These are phyloP conservation scores for Nannochloropsis granulata DNA, from an alignment of 108 stramenopile genomes.

Conservation along the genomic window DNA sequence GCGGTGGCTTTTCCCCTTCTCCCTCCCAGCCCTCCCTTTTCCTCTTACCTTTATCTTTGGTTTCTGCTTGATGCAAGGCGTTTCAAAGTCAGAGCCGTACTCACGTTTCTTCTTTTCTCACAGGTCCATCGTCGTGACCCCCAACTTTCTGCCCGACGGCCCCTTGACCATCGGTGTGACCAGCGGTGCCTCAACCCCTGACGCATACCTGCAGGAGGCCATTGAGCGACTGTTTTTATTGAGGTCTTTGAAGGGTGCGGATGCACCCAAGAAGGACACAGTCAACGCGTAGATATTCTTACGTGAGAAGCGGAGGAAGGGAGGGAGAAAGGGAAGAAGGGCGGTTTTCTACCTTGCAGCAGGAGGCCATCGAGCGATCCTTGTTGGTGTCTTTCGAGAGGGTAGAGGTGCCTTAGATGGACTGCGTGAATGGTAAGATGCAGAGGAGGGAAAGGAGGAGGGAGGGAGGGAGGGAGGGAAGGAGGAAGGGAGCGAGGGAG, in stretches of 20 bases:
- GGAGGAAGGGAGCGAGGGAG: neutral
- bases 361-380: too few relatives aligned
- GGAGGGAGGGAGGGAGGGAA: too few relatives aligned
- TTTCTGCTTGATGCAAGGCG: neutral
- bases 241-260: neutral
- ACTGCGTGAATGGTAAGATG: too few relatives aligned
- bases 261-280: neutral
- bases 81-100: neutral
- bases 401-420: too few relatives aligned
- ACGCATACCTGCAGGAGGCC: slow-evolving; percentile 25
- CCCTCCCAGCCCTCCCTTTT: neutral
- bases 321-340: neutral
- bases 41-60: neutral
- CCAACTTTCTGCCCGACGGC: slow-evolving; percentile 48
- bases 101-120: neutral
- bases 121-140: slow-evolving; percentile 43
- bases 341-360: too few relatives aligned
- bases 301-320: neutral
- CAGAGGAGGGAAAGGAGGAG: too few relatives aligned
- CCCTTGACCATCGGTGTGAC: slow-evolving; percentile 75
- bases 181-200: slow-evolving; percentile 76
- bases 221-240: neutral
- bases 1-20: too few relatives aligned
- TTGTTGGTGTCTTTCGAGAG: too few relatives aligned
- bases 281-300: neutral